Conservation (phyloP, 2,329 filamentous ascomycete genomes). For the Pseudopithomyces maydicus region DNA sequence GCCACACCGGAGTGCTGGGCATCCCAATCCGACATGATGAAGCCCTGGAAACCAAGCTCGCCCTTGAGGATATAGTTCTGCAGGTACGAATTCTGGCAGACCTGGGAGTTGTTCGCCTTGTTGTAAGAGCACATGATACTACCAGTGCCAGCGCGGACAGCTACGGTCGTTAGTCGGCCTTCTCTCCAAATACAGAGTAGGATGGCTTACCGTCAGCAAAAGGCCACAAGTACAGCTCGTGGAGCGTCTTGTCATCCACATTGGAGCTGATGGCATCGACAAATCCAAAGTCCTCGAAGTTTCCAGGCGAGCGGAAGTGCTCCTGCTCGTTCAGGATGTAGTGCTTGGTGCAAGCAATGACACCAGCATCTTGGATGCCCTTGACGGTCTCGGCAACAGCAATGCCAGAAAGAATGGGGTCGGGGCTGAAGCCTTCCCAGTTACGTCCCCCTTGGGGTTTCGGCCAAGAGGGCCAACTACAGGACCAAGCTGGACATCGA, state of each 20-base stretch:
- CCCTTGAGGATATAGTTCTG: constrained; percentile 78
- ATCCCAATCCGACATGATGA: constrained; percentile 74
- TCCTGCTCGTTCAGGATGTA: constrained; percentile 66
- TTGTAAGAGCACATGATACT: constrained; percentile 69
- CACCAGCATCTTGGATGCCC: constrained; percentile 80
- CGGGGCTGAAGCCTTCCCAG: constrained; percentile 64
- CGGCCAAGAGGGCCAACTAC: constrained; percentile 76
- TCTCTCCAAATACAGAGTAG: background rate
- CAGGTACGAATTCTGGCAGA: constrained; percentile 77
- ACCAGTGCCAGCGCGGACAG: constrained; percentile 55
- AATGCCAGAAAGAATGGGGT: constrained; percentile 75
- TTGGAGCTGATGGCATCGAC: constrained; percentile 65
- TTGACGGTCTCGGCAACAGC: constrained; percentile 74
- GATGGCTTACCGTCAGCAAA: constrained; percentile 50
- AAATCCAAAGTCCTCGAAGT: constrained; percentile 65
- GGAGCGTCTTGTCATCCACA: constrained; percentile 67
- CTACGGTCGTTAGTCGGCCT: background rate
- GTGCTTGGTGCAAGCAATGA: constrained; percentile 75
- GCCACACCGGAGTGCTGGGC: constrained; percentile 73
- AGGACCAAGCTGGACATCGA: constrained; percentile 76
- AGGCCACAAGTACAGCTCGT: constrained; percentile 67
- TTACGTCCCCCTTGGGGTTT: constrained; percentile 65
- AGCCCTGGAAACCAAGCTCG: constrained; percentile 81
- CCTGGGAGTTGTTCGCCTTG: constrained; percentile 80
- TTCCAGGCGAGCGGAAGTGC: constrained; percentile 67